A percentile compares a stretch with the other conserved stretches of the same genome.
phyloP scores from a whole-genome alignment of 495 filamentous ascomycete genomes.

The Hapsidospora chrysogenum region DNA sequence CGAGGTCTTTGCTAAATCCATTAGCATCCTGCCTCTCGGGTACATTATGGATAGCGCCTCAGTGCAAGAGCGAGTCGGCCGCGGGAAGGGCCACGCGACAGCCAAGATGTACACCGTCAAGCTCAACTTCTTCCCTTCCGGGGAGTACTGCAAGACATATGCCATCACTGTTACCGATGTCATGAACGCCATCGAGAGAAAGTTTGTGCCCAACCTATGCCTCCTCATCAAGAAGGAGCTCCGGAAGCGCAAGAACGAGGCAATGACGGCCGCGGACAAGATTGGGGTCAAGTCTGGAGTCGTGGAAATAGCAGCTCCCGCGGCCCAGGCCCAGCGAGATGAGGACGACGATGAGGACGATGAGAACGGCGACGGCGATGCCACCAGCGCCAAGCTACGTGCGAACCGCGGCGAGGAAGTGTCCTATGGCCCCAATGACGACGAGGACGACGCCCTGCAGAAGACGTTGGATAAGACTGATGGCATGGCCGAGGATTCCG shows the following conservation, averaged over 20 bases:
- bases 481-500: constrained; percentile 31
- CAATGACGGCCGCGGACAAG: constrained; percentile 55
- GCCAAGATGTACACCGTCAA: constrained; percentile 76
- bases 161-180: constrained; percentile 68
- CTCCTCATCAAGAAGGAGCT: constrained; percentile 55
- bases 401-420: constrained; percentile 63
- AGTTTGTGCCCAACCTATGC: constrained; percentile 57
- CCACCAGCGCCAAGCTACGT: constrained; percentile 58
- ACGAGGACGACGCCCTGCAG: constrained; percentile 69
- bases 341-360: constrained; percentile 51
- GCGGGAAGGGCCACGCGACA: constrained; percentile 42
- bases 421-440: constrained; percentile 82
- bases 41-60: constrained; percentile 74
- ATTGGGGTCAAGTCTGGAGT: constrained; percentile 63
- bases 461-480: constrained; percentile 34
- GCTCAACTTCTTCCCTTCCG: constrained; percentile 64
- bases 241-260: constrained; percentile 53
- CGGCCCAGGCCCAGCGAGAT: constrained; percentile 26
- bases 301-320: constrained; percentile 38
- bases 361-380: constrained; percentile 65
- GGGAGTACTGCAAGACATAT: constrained; percentile 73
- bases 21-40: constrained; percentile 72
- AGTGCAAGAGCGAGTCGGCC: constrained; percentile 59
- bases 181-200: constrained; percentile 55
- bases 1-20: constrained; percentile 77